A percentile compares a stretch with the other conserved stretches of the same genome.
Evolutionary conservation across 2,329 filamentous ascomycete genomes (phyloP).

Genomic region (Botrytis byssoidea): DNA sequence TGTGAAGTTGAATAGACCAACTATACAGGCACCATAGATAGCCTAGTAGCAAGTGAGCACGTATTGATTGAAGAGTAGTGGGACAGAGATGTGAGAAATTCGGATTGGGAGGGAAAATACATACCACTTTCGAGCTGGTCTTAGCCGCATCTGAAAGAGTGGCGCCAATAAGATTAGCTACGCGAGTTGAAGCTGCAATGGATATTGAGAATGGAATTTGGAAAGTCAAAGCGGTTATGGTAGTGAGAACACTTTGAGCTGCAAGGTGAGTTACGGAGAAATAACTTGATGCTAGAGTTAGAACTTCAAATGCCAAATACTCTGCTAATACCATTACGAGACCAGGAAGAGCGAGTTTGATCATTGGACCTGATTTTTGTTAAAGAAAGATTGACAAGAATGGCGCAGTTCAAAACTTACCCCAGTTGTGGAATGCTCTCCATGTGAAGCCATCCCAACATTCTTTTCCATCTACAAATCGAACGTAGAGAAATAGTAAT

Average conservation of each 20-base stretch:
- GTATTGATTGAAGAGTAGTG: conserved; percentile 9
- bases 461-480: conserved; percentile 66
- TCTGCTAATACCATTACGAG: conserved; percentile 94
- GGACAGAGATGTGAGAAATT: neutral
- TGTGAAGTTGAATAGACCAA: conserved; percentile 78
- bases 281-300: conserved; percentile 79
- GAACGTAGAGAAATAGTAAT: conserved; percentile 71
- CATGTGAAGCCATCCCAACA: conserved; percentile 81
- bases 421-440: conserved; percentile 71
- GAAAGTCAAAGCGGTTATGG: conserved; percentile 76
- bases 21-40: conserved; percentile 61
- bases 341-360: conserved; percentile 81
- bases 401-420: conserved; percentile 25
- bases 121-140: conserved; percentile 68
- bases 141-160: conserved; percentile 77
- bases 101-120: conserved; percentile 19
- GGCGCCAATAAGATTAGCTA: conserved; percentile 90
- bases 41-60: conserved; percentile 41
- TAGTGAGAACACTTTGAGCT: conserved; percentile 82
- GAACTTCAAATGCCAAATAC: conserved; percentile 87
- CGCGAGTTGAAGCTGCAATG: conserved; percentile 82
- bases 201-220: conserved; percentile 90
- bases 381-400: conserved; percentile 12
- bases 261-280: conserved; percentile 78
- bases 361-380: conserved; percentile 60